Evolutionary conservation across 1,284 basidiomycete species (phyloP), one percentile per base, ranked within the genome.

Genomic region (Marasmius oreades): DNA sequence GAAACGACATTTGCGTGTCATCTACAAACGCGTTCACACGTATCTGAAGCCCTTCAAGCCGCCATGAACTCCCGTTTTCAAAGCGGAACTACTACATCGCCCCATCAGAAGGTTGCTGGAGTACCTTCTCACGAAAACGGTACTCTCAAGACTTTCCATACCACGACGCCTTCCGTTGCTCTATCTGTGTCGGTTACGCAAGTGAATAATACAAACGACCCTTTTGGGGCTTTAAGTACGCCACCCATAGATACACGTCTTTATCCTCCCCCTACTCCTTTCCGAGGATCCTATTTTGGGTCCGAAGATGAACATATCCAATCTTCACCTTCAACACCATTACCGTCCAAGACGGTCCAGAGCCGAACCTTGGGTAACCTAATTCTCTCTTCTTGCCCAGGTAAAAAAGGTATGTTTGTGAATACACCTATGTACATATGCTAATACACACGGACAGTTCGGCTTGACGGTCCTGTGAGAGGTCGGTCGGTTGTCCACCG

Each of bases 301-400:
- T 4, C 10, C 10, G 28, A 31, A 31, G 28, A 31, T 31, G 28
- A 31, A 10, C 28, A 31, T 5, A 23, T 24, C 50, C 18, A 14
- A n/a, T 39, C 24, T 18, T 12, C 18, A 8, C n/a, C 45, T 50
- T 11, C 60, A 14, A 33, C 56, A 50, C 50, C 53, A 51, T 60
- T 60, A 24, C 43, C 61, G 2, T 56, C 59, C 24, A 16, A 58
- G 14, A 53, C 64, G 3, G 23, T 31, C 4, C 39, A 42, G 20
- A 20, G 52, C 20, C 69, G 73, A 23, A 69, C 63, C 36, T 70
- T 98, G 1, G 96, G 96, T n/a, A 98, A 98, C 69, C 70, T 99
- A 34, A 80, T 91, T 47, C 73, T 99, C 28, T 94, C 91, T 2
- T 95, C 92, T 5, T 98, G 95, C 73, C 96, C 96, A 0, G 96